Conservation (phyloP, 352 stramenopile species). For the Phytophthora quininea region DNA sequence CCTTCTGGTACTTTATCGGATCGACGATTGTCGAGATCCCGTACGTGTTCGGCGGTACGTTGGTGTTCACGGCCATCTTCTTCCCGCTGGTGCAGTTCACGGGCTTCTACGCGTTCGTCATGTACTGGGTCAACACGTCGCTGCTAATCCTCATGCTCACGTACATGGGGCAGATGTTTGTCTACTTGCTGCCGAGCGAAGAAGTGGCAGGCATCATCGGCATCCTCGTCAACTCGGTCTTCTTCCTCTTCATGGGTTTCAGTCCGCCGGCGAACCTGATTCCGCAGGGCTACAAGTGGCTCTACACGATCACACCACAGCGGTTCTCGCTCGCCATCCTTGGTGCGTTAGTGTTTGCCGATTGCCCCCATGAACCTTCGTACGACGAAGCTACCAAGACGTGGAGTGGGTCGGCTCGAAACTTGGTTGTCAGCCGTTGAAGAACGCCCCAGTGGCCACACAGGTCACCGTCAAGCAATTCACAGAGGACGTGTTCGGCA, state of each 20-base stretch:
- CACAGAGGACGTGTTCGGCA: constrained; percentile 47
- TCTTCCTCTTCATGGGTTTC: constrained; percentile 49
- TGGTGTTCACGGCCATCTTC: constrained; percentile 40
- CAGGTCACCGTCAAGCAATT: constrained; percentile 52
- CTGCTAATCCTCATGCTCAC: constrained; percentile 40
- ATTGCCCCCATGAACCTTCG: constrained; percentile 40
- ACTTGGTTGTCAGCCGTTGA: constrained; percentile 43
- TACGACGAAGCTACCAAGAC: constrained; percentile 35
- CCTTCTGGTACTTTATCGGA: constrained; percentile 70
- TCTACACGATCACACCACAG: constrained; percentile 45
- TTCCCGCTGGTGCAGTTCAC: constrained; percentile 55
- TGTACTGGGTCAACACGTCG: constrained; percentile 47
- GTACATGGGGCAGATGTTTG: constrained; percentile 47
- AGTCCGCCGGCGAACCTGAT: constrained; percentile 39
- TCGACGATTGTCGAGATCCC: constrained; percentile 88
- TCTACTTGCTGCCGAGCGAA: constrained; percentile 37
- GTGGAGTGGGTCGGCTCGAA: constrained; percentile 33
- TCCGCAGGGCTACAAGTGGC: constrained; percentile 42
- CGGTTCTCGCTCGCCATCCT: constrained; percentile 39
- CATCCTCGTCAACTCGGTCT: constrained; percentile 39
- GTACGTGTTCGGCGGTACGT: constrained; percentile 68
- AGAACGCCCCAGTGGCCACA: constrained; percentile 33
- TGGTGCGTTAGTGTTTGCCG: constrained; percentile 28
- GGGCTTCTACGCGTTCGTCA: constrained; percentile 33
- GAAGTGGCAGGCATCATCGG: constrained; percentile 34